A percentile compares a stretch with the other conserved stretches of the same genome.
Evolutionary conservation across 108 stramenopile species (phyloP).

Genomic region (Cyclotella atomus): DNA sequence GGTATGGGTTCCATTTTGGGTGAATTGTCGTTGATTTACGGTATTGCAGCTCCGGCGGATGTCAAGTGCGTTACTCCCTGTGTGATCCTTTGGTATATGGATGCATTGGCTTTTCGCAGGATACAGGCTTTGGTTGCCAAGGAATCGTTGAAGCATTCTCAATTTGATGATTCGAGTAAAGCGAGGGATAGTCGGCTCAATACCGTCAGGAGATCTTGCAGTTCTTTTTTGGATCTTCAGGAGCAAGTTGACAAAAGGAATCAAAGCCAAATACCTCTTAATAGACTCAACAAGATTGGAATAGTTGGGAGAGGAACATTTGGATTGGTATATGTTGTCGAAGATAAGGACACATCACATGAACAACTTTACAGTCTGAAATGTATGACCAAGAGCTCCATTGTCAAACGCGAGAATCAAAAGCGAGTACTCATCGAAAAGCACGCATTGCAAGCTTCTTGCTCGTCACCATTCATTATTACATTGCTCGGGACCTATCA

Average conservation of each 20-base stretch:
- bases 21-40: conserved; percentile 59
- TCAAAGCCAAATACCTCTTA: conserved; percentile 20
- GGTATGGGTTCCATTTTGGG: conserved; percentile 48
- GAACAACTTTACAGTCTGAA: conserved; percentile 46
- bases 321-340: conserved; percentile 51
- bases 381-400: conserved; percentile 52
- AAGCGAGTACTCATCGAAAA: conserved; percentile 55
- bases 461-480: conserved; percentile 43
- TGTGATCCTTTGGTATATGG: conserved; percentile 47
- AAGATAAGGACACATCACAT: conserved; percentile 18
- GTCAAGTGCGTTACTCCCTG: conserved; percentile 38
- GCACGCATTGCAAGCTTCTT: conserved; percentile 40
- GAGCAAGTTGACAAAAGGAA: conserved; percentile 20
- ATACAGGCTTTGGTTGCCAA: conserved; percentile 50
- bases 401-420: conserved; percentile 37
- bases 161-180: conserved; percentile 6
- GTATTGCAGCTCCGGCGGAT: conserved; percentile 43
- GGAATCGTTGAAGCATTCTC: conserved; percentile 36
- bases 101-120: conserved; percentile 40
- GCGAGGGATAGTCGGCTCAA: conserved; percentile 20
- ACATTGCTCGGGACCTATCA: conserved; percentile 49
- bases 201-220: conserved; percentile 22
- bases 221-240: conserved; percentile 47
- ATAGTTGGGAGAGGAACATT: conserved; percentile 51
- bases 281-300: conserved; percentile 16